A percentile compares a stretch with the other conserved stretches of the same genome.
Evolutionary conservation across 208 protist genomes (phyloP).

Genomic region (Zelonia costaricensis): DNA sequence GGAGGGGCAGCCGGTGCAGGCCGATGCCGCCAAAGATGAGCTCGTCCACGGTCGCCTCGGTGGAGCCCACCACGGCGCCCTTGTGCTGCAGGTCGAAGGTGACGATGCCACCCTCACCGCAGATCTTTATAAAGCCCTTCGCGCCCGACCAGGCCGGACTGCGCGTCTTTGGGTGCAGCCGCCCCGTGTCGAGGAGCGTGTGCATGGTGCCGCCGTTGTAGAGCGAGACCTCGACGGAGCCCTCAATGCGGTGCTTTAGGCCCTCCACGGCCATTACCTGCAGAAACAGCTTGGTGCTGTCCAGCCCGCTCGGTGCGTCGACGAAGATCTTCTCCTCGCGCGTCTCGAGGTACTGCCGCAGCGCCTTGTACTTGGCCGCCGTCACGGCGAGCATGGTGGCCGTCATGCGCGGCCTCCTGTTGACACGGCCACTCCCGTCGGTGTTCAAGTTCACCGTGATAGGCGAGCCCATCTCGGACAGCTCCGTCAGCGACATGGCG

Average conservation of each 20-base stretch:
- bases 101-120: slow-evolving; percentile 52
- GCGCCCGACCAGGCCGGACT: slow-evolving; percentile 69
- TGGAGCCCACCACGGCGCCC: slow-evolving; percentile 60
- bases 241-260: slow-evolving; percentile 84
- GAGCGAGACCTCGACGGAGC: slow-evolving; percentile 49
- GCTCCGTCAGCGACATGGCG: slow-evolving; percentile 34
- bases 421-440: not conserved
- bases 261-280: slow-evolving; percentile 70
- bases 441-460: not conserved
- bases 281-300: slow-evolving; percentile 42
- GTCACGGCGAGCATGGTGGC: slow-evolving; percentile 75
- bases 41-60: slow-evolving; percentile 67
- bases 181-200: slow-evolving; percentile 60
- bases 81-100: slow-evolving; percentile 79
- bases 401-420: slow-evolving; percentile 34
- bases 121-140: slow-evolving; percentile 48
- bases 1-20: slow-evolving; percentile 55
- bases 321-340: slow-evolving; percentile 5
- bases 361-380: slow-evolving; percentile 57
- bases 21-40: slow-evolving; percentile 79
- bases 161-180: slow-evolving; percentile 66
- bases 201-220: slow-evolving; percentile 35
- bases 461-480: not conserved
- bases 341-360: slow-evolving; percentile 50
- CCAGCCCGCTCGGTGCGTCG: not conserved